Base-by-base conservation (phyloP, 2,329 filamentous ascomycete species). In the Hymenotorrendiella dingleyae region DNA sequence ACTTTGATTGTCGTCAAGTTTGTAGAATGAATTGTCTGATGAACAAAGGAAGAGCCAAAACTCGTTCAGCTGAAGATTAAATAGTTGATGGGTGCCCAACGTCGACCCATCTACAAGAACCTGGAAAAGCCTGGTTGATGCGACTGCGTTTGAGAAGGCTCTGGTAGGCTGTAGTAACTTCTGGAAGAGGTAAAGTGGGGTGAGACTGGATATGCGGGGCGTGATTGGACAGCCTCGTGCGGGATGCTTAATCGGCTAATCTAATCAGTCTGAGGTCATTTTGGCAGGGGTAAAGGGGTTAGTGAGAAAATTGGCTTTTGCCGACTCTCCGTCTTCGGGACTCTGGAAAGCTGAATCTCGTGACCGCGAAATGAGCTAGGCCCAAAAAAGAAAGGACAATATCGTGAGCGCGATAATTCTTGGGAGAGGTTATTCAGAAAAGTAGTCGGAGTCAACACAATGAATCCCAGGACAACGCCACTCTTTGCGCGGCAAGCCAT, bases 401-500 rank as follows among this genome's bases (percentile, higher is more conserved):
- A 34, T 34, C 22, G 21, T 4, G 19, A 30, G 24, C 29, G 10
- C 17, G 8, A n/a, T 14, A 33, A 17, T 17, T 16, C n/a, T n/a
- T n/a, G n/a, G n/a, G n/a, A n/a, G n/a, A n/a, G n/a, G n/a, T n/a
- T n/a, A n/a, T n/a, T n/a, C n/a, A n/a, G n/a, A n/a, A n/a, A 14
- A 7, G 6, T 32, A 29, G 41, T 36, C 44, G 22, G 39, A 9
- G 30, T 21, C 33, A 42, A 17, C 43, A 20, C 45, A 48, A 54
- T 56, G 54, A 52, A 41, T 36, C 36, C 41, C 32, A 46, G 39
- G 26, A 43, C 44, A 23, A 34, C 45, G 12, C 39, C 45, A 28
- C 16, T 40, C 8, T 14, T 47, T 40, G 45, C 42, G 24, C 40
- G 38, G 29, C 38, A 52, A 37, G 45, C 42, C 17, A 30, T 39